Base-by-base conservation (phyloP, 805 yeast species). In the Brettanomyces anomalus region DNA sequence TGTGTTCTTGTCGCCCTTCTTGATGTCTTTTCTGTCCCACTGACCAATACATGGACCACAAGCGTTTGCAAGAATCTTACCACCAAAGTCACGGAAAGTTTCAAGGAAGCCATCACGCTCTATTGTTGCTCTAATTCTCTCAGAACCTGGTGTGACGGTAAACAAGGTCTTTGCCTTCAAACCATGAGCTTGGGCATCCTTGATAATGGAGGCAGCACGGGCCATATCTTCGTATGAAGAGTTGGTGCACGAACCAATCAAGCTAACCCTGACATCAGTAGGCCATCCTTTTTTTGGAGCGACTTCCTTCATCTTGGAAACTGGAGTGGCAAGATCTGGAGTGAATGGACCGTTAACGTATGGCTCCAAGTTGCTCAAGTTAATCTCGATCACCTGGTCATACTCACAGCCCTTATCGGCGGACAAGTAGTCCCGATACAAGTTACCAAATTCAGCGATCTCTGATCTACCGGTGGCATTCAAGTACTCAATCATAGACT, bases 41-140 rank as follows among this genome's bases (percentile, higher is more conserved):
- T 90, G 98, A 46, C 98, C 98, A 61, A 90, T 90, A 72, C 98
- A 90, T 58, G 97, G 98, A 54, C 98, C 98, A 75, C 98, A 90
- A 17, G 98, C 98, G 64, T 90, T 90, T 43, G 97, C 96, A 54
- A 90, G 74, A 37, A 90, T 95, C 46, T 77, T 74, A 53, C 96
- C 98, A 47, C 97, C 97, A 56, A 80, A 82, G 43, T 82, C 78
- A 63, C 81, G 80, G 63, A 90, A 88, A 36, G 81, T 78, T 38
- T 81, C 72, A 48, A 85, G 77, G 58, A 84, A 77, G 46, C 97
- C 97, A 65, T 90, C 98, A 67, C 97, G 80, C 64, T 85, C 95
- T 55, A 90, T 79, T 41, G 98, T 90, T 42, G 97, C 97, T 67
- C 97, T 79, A 56, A 90, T 87, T 70, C 88, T 97, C 70, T 93